phyloP scores from a whole-genome alignment of 129 eudicot species.

The Logfia minima region DNA sequence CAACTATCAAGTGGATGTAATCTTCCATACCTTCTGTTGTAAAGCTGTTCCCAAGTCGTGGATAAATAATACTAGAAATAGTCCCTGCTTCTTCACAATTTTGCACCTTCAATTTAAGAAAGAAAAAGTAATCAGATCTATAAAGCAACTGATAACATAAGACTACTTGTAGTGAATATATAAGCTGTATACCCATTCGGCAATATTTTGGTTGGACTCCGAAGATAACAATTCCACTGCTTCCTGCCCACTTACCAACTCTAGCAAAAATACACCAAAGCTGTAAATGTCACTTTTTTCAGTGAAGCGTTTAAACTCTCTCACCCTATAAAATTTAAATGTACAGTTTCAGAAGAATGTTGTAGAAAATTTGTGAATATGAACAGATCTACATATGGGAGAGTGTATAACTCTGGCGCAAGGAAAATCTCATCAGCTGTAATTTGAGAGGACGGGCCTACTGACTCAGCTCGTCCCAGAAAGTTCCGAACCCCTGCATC shows the following conservation, averaged over 20 bases:
- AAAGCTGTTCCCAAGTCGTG: constrained; percentile 72
- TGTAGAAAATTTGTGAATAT: constrained; percentile 1
- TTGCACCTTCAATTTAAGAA: constrained; percentile 46
- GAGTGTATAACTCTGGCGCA: constrained; percentile 74
- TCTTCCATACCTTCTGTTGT: constrained; percentile 90
- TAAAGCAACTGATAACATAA: not conserved
- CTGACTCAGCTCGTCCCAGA: constrained; percentile 65
- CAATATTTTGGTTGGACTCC: constrained; percentile 58
- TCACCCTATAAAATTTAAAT: constrained; percentile 53
- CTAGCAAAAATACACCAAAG: constrained; percentile 86
- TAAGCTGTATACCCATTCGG: constrained; percentile 62
- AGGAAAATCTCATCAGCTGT: constrained; percentile 79
- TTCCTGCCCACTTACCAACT: constrained; percentile 83
- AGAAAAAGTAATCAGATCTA: not conserved
- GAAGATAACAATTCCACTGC: constrained; percentile 53
- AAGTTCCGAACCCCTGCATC: constrained; percentile 94
- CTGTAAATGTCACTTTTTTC: constrained; percentile 86
- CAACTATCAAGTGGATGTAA: constrained; percentile 55
- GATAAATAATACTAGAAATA: constrained; percentile 55
- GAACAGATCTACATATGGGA: not conserved
- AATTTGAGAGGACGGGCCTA: constrained; percentile 72
- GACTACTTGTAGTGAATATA: not conserved
- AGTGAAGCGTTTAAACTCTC: constrained; percentile 73
- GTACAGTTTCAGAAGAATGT: constrained; percentile 12
- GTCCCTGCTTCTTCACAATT: constrained; percentile 57